phyloP scores from a whole-genome alignment of 352 stramenopile genomes.

The Phytophthora meadii region DNA sequence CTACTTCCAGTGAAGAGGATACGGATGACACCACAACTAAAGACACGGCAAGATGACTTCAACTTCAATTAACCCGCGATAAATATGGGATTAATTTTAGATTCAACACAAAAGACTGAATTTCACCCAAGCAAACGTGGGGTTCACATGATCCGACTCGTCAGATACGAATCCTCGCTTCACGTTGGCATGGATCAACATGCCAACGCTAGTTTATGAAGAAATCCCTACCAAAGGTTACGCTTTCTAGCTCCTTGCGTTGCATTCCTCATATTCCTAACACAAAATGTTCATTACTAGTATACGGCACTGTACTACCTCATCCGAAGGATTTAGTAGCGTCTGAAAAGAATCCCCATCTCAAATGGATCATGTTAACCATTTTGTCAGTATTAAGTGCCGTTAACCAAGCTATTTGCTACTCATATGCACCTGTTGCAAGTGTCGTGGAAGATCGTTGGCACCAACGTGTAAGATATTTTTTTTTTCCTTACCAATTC shows the following conservation, averaged over 20 bases:
- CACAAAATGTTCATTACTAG: background rate
- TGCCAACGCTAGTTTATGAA: no score
- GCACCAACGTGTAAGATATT: constrained; percentile 43
- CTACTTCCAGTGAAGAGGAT: background rate
- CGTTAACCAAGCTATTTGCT: constrained; percentile 75
- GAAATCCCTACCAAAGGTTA: no score
- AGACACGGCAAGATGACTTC: background rate
- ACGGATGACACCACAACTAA: background rate
- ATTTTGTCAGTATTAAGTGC: constrained; percentile 64
- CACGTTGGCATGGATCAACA: no score
- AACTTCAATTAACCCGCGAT: no score
- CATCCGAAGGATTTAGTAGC: background rate
- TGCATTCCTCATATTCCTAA: background rate
- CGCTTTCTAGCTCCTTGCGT: no score
- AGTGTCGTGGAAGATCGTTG: constrained; percentile 60
- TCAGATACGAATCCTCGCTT: no score
- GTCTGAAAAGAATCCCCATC: background rate
- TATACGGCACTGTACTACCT: background rate
- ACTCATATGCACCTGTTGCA: constrained; percentile 73
- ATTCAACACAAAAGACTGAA: no score
- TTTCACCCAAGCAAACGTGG: no score
- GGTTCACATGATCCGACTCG: no score
- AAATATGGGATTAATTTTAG: no score
- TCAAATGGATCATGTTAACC: constrained; percentile 72
- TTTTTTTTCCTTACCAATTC: no score